phyloP scores from a whole-genome alignment of 169 alveolate genomes.

The Eimeria necatrix region DNA sequence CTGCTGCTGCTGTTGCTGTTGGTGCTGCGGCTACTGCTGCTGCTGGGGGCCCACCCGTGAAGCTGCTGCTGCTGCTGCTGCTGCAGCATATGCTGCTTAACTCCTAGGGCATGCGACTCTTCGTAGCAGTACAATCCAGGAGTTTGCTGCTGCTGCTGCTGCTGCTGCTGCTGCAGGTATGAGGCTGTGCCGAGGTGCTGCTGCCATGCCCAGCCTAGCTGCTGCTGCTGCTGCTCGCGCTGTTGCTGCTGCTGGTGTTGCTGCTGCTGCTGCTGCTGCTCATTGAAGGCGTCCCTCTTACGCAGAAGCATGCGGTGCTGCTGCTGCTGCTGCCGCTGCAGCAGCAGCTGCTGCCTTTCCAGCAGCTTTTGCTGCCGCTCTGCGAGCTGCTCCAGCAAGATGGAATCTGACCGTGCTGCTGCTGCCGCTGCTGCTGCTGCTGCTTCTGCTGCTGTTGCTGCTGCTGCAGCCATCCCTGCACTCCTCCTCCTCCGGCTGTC shows the following conservation, averaged over 20 bases:
- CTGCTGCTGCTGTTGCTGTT: background rate
- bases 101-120: background rate
- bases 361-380: constrained; percentile 30
- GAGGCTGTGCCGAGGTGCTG: too few species aligned
- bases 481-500: constrained; percentile 34
- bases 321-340: constrained; percentile 43
- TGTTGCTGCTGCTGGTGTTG: background rate
- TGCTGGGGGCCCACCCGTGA: background rate
- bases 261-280: background rate
- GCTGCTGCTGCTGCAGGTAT: constrained; percentile 24
- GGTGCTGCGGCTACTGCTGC: background rate
- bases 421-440: constrained; percentile 34
- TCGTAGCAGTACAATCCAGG: background rate
- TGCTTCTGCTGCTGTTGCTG: background rate
- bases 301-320: constrained; percentile 6
- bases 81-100: background rate
- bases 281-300: background rate
- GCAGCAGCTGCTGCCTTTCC: background rate
- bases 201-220: too few species aligned
- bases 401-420: background rate
- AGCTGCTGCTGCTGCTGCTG: constrained; percentile 32
- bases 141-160: background rate
- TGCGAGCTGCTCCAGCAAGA: background rate
- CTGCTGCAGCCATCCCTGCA: constrained; percentile 10
- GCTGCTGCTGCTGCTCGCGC: background rate